Base-by-base conservation (phyloP, 176 grass and related monocot species). In the Puya raimondii region DNA sequence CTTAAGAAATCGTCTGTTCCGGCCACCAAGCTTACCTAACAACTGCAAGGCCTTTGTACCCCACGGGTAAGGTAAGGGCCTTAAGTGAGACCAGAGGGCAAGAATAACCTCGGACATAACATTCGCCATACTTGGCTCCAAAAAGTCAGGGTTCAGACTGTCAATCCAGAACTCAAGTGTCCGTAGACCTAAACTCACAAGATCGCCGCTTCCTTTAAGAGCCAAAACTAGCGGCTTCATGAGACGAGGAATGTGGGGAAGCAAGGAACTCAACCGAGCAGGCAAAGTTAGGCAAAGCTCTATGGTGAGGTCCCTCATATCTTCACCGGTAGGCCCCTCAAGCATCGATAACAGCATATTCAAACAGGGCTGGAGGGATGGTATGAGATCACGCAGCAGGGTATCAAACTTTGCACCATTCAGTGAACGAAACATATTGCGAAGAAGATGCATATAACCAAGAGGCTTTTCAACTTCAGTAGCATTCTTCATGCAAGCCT, bases 141-240 rank as follows among this genome's bases (percentile, higher is more conserved):
- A 80, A 81, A 99, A 99, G 84, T 99, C 94, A 81, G 94, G 94
- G 64, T 99, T 99, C 51, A 99, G 72, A 65, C 94, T 99, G 73
- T 99, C 94, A 71, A 99, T 99, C 94, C 94, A 99, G 80, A 99
- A 99, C 59, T 93, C 94, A 22, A 99, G 90, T 14, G 94, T 99
- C 53, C 90, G 80, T 68, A 99, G 87, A 70, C 84, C 94, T 81
- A 99, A 88, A 74, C 77, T 85, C 75, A 99, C 90, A 82, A 99
- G 89, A 7, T 99, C 94, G 72, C 93, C 94, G 54, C 77, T 93
- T 71, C 94, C 94, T 82, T 91, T 93, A 5, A 99, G 79, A 74
- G 94, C 90, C 82, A 99, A 81, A 81, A 99, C 90, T 42, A 99
- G 82, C 63, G 94, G 94, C 66, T 93, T 93, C 89, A 92, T 99